Evolutionary conservation across 1,139 yeast genomes (phyloP).

Genomic region (Diutina neorugosa): DNA sequence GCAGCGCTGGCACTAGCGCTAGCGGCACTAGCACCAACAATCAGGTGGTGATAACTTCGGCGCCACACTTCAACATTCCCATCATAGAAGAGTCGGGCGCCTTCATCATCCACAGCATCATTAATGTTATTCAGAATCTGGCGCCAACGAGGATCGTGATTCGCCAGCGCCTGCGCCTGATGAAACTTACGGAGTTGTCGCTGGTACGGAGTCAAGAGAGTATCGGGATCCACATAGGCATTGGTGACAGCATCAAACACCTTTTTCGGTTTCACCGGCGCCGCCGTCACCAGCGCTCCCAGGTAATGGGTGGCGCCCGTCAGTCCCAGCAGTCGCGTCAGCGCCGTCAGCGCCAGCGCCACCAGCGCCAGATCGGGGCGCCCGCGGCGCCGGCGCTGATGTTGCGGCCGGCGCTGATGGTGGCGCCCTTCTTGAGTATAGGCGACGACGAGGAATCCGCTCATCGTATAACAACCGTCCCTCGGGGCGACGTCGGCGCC

Average conservation of each 20-base stretch:
- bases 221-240: conserved; percentile 5
- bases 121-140: not conserved
- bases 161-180: not conserved
- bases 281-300: conserved; percentile 4
- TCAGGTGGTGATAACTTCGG: conserved; percentile 6
- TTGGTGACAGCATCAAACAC: conserved; percentile 6
- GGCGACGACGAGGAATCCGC: not conserved
- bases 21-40: too few species aligned
- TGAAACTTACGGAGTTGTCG: conserved; percentile 5
- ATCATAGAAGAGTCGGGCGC: not conserved
- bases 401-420: too few species aligned
- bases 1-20: too few species aligned
- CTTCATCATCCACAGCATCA: not conserved
- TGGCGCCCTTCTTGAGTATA: not conserved
- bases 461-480: too few species aligned
- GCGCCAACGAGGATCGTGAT: not conserved
- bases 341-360: conserved; percentile 1
- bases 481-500: too few species aligned
- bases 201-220: conserved; percentile 6
- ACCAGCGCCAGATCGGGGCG: not conserved
- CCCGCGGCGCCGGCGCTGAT: not conserved
- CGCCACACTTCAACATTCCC: conserved; percentile 5
- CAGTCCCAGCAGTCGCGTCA: not conserved
- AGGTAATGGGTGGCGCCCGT: not conserved
- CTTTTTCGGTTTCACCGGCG: conserved; percentile 2